Evolutionary conservation across 768 basidiomycete species (phyloP), one percentile per base, ranked within the genome.

Genomic region (Kwoniella dejecticola): DNA sequence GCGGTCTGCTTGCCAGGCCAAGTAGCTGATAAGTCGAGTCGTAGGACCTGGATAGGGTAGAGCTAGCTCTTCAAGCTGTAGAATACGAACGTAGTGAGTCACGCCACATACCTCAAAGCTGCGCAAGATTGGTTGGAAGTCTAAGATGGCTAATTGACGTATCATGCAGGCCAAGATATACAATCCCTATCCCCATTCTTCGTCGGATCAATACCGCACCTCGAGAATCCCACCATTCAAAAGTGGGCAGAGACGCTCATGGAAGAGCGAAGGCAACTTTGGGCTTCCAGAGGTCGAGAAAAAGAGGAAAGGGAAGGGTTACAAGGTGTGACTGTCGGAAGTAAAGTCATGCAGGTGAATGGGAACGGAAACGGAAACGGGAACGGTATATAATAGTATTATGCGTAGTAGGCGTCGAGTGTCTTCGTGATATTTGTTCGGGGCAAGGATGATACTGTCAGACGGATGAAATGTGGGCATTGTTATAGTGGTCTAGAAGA

Each of bases 51-150:
- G 79, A 80, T 52, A 68, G 79, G 19, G 56, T 80, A 13, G 79
- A 80, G 62, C 69, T 80, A 7, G 70, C 74, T 19, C 56, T 78
- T 3, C 79, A 80, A 57, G 76, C 72, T 5, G 74, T 80, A 1
- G 79, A 80, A 47, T 80, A 80, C 54, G 79, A 80, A 59, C 60
- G 78, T 66, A 70, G 79, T 80, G 44, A 68, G 79, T 69, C 27
- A 19, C 10, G n/a, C 29, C 29, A 3, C n/a, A n/a, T n/a, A n/a
- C n/a, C n/a, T n/a, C n/a, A n/a, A n/a, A n/a, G n/a, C n/a, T n/a
- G n/a, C n/a, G n/a, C n/a, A n/a, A n/a, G n/a, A n/a, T n/a, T n/a
- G n/a, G n/a, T n/a, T n/a, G n/a, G n/a, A n/a, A n/a, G n/a, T n/a
- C n/a, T n/a, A n/a, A n/a, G n/a, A n/a, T n/a, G n/a, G n/a, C 41